Evolutionary conservation across 2,329 filamentous ascomycete genomes (phyloP).

Genomic region (Ophiostoma sp.): DNA sequence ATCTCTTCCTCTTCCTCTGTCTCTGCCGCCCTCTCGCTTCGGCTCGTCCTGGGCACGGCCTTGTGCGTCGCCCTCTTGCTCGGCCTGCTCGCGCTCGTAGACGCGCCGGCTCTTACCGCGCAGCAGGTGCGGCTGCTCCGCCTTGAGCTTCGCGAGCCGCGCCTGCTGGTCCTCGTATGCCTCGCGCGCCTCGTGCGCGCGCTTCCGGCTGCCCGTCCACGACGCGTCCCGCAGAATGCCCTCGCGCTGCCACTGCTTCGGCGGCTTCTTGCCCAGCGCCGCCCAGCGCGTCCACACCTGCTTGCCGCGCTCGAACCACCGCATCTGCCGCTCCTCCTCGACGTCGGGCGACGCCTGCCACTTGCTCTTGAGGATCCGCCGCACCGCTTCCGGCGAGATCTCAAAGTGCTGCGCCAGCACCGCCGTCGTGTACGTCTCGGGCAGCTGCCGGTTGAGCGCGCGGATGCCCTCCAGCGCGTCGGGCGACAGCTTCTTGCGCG

Average conservation of each 20-base stretch:
- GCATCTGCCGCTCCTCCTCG: conserved; percentile 50
- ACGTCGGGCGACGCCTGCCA: conserved; percentile 59
- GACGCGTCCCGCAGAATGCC: conserved; percentile 33
- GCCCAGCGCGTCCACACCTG: conserved; percentile 55
- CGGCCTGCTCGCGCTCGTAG: not conserved
- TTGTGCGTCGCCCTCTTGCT: not conserved
- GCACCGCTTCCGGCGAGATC: conserved; percentile 79
- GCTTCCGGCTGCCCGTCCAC: conserved; percentile 23
- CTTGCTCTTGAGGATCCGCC: conserved; percentile 76
- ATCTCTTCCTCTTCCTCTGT: not conserved
- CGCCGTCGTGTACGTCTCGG: conserved; percentile 67
- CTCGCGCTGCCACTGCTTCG: conserved; percentile 53
- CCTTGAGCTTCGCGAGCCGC: not conserved
- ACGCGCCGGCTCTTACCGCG: not conserved
- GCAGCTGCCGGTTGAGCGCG: conserved; percentile 70
- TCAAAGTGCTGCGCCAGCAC: conserved; percentile 73
- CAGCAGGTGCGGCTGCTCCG: not conserved
- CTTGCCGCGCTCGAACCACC: conserved; percentile 59
- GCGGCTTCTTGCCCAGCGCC: conserved; percentile 57
- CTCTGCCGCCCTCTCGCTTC: not conserved
- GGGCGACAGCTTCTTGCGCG: conserved; percentile 80
- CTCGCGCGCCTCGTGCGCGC: conserved; percentile 13
- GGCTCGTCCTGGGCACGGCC: not conserved
- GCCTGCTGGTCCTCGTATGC: not conserved
- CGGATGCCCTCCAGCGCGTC: conserved; percentile 89